phyloP scores from a whole-genome alignment of 2,329 filamentous ascomycete species.

The Calonectria henricotiae region DNA sequence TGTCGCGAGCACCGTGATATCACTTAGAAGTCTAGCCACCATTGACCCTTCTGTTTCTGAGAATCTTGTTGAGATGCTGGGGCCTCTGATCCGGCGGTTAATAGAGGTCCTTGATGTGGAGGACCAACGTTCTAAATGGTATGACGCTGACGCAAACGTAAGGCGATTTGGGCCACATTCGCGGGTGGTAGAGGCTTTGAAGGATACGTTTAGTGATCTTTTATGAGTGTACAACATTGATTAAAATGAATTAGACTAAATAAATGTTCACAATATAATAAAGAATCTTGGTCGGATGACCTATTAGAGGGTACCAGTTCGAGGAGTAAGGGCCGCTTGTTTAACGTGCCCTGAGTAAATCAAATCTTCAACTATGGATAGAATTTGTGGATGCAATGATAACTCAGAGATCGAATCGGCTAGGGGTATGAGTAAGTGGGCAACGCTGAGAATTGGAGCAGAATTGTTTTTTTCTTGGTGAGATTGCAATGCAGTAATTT shows the following conservation, averaged over 20 bases:
- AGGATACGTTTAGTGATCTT: constrained; percentile 4
- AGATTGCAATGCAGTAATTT: neutral
- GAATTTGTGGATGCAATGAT: too few relatives aligned
- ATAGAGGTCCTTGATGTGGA: constrained; percentile 14
- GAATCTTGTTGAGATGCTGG: neutral
- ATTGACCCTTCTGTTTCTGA: neutral
- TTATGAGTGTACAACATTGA: neutral
- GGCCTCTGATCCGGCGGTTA: neutral
- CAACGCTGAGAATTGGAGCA: too few relatives aligned
- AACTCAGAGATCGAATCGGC: too few relatives aligned
- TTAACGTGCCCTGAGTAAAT: too few relatives aligned
- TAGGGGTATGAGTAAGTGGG: too few relatives aligned
- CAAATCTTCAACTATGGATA: too few relatives aligned
- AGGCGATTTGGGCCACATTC: constrained; percentile 6
- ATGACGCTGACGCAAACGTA: constrained; percentile 3
- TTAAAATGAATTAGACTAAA: too few relatives aligned
- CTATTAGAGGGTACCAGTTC: too few relatives aligned
- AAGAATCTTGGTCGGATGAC: too few relatives aligned
- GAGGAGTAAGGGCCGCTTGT: too few relatives aligned
- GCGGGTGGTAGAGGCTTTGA: constrained; percentile 4
- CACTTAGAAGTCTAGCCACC: neutral
- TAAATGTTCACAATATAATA: too few relatives aligned
- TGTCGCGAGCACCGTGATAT: constrained; percentile 7
- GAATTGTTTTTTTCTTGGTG: neutral
- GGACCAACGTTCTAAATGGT: neutral